A percentile compares a stretch with the other conserved stretches of the same genome.
phyloP scores from a whole-genome alignment of 768 basidiomycete genomes.

The Calocybe gangraenosa region DNA sequence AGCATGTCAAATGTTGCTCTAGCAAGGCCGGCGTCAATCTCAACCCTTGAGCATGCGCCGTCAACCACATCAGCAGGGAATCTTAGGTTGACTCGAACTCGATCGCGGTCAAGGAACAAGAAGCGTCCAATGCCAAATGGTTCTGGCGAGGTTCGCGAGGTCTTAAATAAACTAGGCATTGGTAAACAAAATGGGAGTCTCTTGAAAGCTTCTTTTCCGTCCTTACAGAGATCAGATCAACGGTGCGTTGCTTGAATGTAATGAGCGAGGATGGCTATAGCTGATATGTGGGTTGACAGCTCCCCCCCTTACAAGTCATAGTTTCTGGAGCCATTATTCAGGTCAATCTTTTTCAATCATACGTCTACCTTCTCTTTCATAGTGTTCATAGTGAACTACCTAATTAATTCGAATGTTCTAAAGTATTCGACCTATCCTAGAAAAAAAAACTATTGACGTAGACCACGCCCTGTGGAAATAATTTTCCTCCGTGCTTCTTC shows the following conservation, averaged over 20 bases:
- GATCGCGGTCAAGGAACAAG: constrained; percentile 49
- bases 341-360: too few species aligned
- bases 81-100: constrained; percentile 44
- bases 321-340: neutral
- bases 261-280: too few species aligned
- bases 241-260: constrained; percentile 13
- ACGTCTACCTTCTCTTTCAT: too few species aligned
- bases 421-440: neutral
- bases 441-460: constrained; percentile 5
- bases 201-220: constrained; percentile 70
- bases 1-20: constrained; percentile 79
- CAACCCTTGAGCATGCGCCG: constrained; percentile 69
- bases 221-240: constrained; percentile 41
- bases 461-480: constrained; percentile 36
- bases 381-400: neutral
- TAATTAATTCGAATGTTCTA: constrained; percentile 7
- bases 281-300: constrained; percentile 9
- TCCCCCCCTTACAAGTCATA: constrained; percentile 17
- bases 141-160: constrained; percentile 73
- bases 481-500: constrained; percentile 71
- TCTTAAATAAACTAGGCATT: constrained; percentile 79
- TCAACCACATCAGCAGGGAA: constrained; percentile 37
- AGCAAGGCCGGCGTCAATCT: constrained; percentile 65
- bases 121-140: constrained; percentile 45
- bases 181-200: constrained; percentile 64